Conservation (phyloP, 345 rosid species). For the Eucalyptus curtisii region DNA sequence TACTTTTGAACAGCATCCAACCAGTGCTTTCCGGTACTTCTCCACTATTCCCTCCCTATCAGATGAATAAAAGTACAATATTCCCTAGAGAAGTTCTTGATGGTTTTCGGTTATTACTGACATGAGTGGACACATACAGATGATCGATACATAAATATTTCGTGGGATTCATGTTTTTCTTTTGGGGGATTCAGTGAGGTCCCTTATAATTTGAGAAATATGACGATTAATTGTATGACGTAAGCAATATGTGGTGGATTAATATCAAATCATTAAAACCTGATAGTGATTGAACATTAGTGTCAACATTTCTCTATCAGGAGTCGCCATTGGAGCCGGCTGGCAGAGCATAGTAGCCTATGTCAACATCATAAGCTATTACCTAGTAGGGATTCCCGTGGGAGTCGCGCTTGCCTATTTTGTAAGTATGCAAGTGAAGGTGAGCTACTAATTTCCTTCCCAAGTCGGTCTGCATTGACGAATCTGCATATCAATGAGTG, state of each 20-base stretch:
- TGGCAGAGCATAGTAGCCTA: slow-evolving; percentile 76
- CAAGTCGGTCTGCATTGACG: not conserved
- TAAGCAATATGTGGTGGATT: not conserved
- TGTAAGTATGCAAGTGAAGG: slow-evolving; percentile 41
- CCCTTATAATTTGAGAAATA: not conserved
- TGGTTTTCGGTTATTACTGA: not conserved
- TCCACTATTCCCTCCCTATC: not conserved
- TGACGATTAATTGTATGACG: not conserved
- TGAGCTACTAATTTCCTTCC: slow-evolving; percentile 1
- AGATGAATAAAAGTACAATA: not conserved
- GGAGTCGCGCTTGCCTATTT: slow-evolving; percentile 57
- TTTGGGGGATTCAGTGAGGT: not conserved
- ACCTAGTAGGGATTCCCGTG: slow-evolving; percentile 55
- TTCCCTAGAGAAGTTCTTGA: not conserved
- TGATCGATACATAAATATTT: not conserved
- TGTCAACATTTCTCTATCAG: slow-evolving; percentile 5
- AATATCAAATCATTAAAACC: not conserved
- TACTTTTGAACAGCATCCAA: slow-evolving; percentile 69
- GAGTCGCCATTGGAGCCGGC: slow-evolving; percentile 74
- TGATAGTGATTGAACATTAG: not conserved
- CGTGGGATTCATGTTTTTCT: not conserved
- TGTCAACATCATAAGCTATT: slow-evolving; percentile 61
- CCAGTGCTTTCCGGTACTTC: slow-evolving; percentile 71
- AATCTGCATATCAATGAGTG: not conserved
- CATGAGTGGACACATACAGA: not conserved